Conservation (phyloP, 2,329 filamentous ascomycete species). For the Colletotrichum kahawae region DNA sequence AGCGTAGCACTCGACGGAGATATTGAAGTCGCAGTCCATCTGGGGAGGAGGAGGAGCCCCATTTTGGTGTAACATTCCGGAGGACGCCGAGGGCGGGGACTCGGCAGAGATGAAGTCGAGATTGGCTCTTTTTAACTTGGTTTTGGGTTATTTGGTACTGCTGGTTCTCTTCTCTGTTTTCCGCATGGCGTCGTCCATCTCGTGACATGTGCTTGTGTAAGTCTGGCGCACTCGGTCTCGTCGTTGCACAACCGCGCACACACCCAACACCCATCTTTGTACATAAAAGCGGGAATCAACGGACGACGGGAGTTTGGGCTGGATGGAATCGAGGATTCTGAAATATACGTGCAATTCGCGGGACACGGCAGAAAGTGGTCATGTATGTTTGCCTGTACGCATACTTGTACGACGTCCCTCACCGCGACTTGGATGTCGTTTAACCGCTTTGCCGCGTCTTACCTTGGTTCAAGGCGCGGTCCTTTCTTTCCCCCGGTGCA, state of each 20-base stretch:
- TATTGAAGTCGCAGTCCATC: background rate
- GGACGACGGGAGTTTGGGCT: background rate
- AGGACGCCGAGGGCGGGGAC: background rate
- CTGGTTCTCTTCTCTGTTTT: background rate
- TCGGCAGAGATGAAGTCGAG: constrained; percentile 1
- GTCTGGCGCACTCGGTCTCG: background rate
- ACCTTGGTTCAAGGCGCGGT: background rate
- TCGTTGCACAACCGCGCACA: background rate
- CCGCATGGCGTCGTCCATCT: background rate
- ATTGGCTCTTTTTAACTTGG: constrained; percentile 5
- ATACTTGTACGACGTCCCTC: background rate
- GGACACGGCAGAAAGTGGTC: background rate
- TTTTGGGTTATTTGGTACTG: background rate
- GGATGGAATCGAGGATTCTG: background rate
- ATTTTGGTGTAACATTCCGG: background rate
- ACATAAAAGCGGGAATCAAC: background rate
- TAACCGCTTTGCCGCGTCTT: background rate
- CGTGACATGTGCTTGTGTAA: background rate
- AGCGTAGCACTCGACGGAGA: background rate
- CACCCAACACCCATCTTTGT: background rate
- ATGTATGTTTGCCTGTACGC: background rate
- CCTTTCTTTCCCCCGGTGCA: background rate
- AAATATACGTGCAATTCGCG: background rate
- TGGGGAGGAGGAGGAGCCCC: background rate
- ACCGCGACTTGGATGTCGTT: background rate